Conservation (phyloP, 495 filamentous ascomycete genomes). For the Neurospora sp. region DNA sequence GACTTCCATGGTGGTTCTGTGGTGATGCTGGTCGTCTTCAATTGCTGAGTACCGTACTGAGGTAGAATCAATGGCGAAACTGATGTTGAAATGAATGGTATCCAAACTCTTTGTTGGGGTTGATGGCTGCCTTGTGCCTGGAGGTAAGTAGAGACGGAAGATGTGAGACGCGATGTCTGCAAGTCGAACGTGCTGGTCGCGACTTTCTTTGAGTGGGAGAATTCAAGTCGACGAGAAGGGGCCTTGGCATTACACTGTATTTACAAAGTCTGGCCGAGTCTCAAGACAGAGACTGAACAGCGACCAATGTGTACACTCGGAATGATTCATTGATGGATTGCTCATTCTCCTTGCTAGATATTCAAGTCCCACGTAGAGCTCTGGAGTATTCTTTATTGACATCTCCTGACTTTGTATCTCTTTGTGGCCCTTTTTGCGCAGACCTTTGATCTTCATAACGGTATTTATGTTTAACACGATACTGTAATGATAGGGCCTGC, state of each 20-base stretch:
- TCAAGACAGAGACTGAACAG: neutral
- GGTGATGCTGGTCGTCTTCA: neutral
- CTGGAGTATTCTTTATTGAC: neutral
- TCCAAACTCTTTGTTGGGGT: neutral
- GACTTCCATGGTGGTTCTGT: constrained; percentile 11
- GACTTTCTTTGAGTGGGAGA: neutral
- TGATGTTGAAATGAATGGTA: neutral
- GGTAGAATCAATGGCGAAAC: neutral
- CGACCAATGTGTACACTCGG: neutral
- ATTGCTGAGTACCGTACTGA: neutral
- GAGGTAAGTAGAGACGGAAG: neutral
- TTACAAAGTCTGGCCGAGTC: neutral
- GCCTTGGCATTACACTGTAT: neutral
- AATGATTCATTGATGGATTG: neutral
- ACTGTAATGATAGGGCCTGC: neutral
- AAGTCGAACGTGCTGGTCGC: neutral
- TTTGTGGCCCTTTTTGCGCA: neutral
- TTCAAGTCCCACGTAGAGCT: neutral
- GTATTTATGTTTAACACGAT: neutral
- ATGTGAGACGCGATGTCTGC: neutral
- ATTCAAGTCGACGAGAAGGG: neutral
- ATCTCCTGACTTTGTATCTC: neutral
- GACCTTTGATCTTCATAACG: neutral
- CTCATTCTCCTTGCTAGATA: too few relatives aligned
- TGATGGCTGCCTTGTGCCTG: neutral